These are phyloP conservation scores for Colletotrichum lentis DNA, from an alignment of 2,329 filamentous ascomycete genomes.

Conservation along the genomic window DNA sequence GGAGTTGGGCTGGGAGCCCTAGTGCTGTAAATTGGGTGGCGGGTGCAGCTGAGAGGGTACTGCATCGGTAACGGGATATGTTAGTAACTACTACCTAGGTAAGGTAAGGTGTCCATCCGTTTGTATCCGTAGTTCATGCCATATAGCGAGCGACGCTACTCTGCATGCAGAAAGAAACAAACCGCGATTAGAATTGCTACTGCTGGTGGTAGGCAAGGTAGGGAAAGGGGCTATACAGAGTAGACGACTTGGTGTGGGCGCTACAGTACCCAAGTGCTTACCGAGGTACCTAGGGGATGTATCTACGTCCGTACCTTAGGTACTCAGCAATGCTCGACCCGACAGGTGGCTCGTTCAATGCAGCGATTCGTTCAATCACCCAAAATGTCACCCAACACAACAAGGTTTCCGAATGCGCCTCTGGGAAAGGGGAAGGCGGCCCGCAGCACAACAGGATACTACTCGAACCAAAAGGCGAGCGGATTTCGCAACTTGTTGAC, in stretches of 20 bases:
- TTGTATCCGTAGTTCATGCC: background rate
- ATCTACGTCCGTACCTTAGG: too few species aligned
- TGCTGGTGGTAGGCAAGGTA: background rate
- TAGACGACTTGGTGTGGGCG: slow-evolving; percentile 13
- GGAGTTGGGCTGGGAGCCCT: slow-evolving; percentile 21
- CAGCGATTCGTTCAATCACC: background rate
- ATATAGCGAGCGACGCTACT: slow-evolving; percentile 7
- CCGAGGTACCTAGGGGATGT: too few species aligned
- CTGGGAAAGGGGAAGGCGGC: background rate
- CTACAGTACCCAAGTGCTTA: background rate
- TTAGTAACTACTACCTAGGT: background rate
- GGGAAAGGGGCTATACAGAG: slow-evolving; percentile 30
- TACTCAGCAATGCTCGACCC: slow-evolving; percentile 21
- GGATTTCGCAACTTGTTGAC: background rate
- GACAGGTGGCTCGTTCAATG: slow-evolving; percentile 16
- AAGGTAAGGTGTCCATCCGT: too few species aligned
- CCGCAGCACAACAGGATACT: background rate
- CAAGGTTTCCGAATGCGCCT: slow-evolving; percentile 4
- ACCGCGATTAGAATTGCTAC: slow-evolving; percentile 6
- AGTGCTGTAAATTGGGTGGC: slow-evolving; percentile 12
- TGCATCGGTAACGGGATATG: slow-evolving; percentile 12
- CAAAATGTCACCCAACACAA: slow-evolving; percentile 29
- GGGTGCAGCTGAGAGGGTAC: slow-evolving; percentile 15
- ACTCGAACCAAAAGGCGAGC: background rate
- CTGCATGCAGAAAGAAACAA: slow-evolving; percentile 14